Evolutionary conservation across 805 yeast species (phyloP).

Genomic region (Kazachstania psychrophila): DNA sequence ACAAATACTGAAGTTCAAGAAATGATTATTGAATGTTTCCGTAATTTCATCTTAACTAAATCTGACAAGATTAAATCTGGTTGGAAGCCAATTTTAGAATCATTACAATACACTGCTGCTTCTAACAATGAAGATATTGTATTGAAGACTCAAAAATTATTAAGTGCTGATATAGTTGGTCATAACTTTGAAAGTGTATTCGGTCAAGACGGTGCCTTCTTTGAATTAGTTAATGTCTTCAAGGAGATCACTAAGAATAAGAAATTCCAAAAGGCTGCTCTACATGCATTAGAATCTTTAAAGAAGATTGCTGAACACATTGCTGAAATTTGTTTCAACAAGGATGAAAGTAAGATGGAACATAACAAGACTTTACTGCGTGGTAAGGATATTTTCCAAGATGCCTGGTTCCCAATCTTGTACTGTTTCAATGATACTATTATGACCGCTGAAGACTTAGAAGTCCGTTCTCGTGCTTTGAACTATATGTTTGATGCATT

Average conservation of each 20-base stretch:
- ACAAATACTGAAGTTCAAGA: conserved; percentile 64
- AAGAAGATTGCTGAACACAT: conserved; percentile 51
- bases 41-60: conserved; percentile 73
- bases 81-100: conserved; percentile 83
- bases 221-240: conserved; percentile 61
- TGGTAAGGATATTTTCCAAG: conserved; percentile 39
- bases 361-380: conserved; percentile 19
- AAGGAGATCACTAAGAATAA: conserved; percentile 79
- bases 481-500: conserved; percentile 74
- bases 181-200: conserved; percentile 55
- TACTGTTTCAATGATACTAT: conserved; percentile 79
- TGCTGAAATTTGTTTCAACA: conserved; percentile 36
- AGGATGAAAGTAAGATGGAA: conserved; percentile 10
- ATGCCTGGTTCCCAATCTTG: conserved; percentile 80
- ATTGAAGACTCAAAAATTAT: conserved; percentile 51
- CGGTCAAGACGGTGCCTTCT: conserved; percentile 55
- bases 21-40: conserved; percentile 82
- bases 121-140: conserved; percentile 49
- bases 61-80: conserved; percentile 77
- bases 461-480: conserved; percentile 83
- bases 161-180: conserved; percentile 46
- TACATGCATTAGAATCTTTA: conserved; percentile 72
- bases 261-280: conserved; percentile 66
- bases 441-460: conserved; percentile 89
- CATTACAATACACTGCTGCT: conserved; percentile 64